These are phyloP conservation scores for Ilex paraguariensis DNA, from an alignment of 305 asterid genomes.

Conservation along the genomic window DNA sequence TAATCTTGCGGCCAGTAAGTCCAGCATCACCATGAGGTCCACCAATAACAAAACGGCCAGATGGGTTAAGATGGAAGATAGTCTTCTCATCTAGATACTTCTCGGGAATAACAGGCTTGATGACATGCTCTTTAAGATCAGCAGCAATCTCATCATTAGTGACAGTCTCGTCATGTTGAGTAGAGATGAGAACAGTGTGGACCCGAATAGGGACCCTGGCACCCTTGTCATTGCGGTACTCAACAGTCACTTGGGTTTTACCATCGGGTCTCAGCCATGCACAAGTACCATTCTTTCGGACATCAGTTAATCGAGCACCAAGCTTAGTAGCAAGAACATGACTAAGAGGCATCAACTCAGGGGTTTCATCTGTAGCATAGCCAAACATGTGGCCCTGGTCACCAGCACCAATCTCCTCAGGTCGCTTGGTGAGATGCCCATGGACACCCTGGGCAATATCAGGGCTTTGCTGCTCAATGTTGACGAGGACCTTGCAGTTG, in stretches of 20 bases:
- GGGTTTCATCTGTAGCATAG: neutral
- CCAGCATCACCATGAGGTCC: constrained; percentile 46
- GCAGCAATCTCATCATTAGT: constrained; percentile 37
- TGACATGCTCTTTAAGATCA: constrained; percentile 31
- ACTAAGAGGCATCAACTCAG: neutral
- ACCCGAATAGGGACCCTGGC: constrained; percentile 41
- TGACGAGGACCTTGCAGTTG: constrained; percentile 27
- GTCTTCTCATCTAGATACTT: constrained; percentile 40
- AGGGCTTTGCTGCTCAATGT: constrained; percentile 23
- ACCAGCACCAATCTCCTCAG: constrained; percentile 33
- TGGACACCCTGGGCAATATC: constrained; percentile 32
- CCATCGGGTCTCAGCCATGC: constrained; percentile 41
- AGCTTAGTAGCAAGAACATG: constrained; percentile 19
- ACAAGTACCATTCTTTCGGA: constrained; percentile 32
- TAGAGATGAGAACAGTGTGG: constrained; percentile 38
- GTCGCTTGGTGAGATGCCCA: constrained; percentile 28
- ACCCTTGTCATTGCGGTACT: constrained; percentile 33
- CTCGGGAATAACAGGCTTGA: constrained; percentile 25
- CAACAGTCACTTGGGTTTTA: constrained; percentile 36
- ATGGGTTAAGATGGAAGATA: constrained; percentile 36
- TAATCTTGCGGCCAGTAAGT: constrained; percentile 38
- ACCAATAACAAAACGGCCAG: constrained; percentile 35
- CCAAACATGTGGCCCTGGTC: constrained; percentile 25
- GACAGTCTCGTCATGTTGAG: constrained; percentile 42
- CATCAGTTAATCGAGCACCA: constrained; percentile 34